These are phyloP conservation scores for Trichoderma arundinaceum DNA, from an alignment of 2,329 filamentous ascomycete genomes.

Conservation along the genomic window DNA sequence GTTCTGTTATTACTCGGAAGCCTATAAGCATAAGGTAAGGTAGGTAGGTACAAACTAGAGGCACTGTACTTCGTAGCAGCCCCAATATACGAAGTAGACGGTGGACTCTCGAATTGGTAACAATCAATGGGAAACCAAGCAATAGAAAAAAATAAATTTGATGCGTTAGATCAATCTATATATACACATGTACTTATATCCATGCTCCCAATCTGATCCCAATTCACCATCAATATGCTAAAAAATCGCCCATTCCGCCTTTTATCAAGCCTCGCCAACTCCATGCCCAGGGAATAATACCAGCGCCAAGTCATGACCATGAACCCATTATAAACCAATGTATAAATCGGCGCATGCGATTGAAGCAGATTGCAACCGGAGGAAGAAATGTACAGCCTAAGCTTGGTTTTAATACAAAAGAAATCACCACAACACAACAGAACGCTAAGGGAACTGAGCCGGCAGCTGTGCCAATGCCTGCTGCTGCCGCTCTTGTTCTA, in stretches of 20 bases:
- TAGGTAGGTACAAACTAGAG: no score
- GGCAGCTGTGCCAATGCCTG: conserved; percentile 18
- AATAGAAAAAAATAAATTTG: neutral
- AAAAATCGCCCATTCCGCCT: neutral
- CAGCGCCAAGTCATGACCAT: conserved; percentile 23
- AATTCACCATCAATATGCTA: conserved; percentile 10
- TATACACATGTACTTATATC: neutral
- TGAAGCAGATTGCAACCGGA: neutral
- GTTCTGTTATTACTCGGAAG: no score
- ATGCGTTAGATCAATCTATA: neutral
- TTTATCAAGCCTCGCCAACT: conserved; percentile 24
- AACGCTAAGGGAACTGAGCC: neutral
- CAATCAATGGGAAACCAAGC: neutral
- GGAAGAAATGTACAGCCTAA: neutral
- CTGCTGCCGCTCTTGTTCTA: conserved; percentile 19
- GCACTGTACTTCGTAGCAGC: no score
- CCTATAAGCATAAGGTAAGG: no score
- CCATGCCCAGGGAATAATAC: conserved; percentile 10
- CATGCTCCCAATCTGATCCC: neutral
- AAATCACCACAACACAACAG: neutral
- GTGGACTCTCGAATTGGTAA: no score
- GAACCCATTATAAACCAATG: conserved; percentile 13
- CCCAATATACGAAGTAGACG: no score
- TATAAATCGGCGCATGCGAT: neutral
- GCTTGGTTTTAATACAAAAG: neutral